phyloP scores from a whole-genome alignment of 805 yeast genomes.

The Sugiyamaella marilandica region DNA sequence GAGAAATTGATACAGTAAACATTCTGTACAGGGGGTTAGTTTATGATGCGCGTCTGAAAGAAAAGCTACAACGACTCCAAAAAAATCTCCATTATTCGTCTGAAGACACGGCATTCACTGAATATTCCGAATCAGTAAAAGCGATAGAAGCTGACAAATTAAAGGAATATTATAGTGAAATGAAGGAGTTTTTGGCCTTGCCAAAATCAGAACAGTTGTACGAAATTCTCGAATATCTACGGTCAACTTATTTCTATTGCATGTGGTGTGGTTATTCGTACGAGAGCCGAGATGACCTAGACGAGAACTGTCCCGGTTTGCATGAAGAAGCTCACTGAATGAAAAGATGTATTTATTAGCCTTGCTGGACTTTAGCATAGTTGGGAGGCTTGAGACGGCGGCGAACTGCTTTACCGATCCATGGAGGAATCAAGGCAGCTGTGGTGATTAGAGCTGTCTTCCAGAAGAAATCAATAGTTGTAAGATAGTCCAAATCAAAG shows the following conservation, averaged over 20 bases:
- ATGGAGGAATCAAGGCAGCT: conserved; percentile 79
- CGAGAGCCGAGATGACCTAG: conserved; percentile 37
- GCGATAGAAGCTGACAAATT: background rate
- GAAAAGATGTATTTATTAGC: conserved; percentile 27
- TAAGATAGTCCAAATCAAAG: conserved; percentile 64
- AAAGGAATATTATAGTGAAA: background rate
- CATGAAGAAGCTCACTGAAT: conserved; percentile 41
- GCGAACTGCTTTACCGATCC: conserved; percentile 73
- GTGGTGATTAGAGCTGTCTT: conserved; percentile 59
- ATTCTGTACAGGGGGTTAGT: conserved; percentile 11
- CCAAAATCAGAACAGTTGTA: conserved; percentile 16
- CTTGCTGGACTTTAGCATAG: conserved; percentile 93
- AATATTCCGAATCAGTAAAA: background rate
- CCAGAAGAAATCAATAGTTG: conserved; percentile 59
- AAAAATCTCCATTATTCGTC: background rate
- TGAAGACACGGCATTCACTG: background rate
- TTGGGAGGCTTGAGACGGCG: conserved; percentile 86
- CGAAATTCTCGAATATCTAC: conserved; percentile 37
- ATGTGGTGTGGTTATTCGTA: conserved; percentile 47
- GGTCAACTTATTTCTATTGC: conserved; percentile 43
- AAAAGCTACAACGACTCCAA: background rate
- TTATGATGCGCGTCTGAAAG: conserved; percentile 4
- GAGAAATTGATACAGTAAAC: conserved; percentile 20
- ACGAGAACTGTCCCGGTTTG: conserved; percentile 46
- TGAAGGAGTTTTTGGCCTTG: background rate